Conservation (phyloP, 176 grass and related monocot species). For the Carex pumila region DNA sequence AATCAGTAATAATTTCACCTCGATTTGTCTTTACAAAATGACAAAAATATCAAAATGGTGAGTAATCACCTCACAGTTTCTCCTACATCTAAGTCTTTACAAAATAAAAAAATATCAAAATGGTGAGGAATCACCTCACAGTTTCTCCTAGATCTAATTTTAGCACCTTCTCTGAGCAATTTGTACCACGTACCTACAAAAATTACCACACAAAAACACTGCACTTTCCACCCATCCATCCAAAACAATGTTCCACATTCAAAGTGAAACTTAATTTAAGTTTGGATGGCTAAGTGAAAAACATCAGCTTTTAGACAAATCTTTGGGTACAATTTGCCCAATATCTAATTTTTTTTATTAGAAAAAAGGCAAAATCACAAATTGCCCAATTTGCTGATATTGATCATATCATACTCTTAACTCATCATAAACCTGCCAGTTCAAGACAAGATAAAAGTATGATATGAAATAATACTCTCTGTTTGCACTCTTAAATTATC, state of each 20-base stretch:
- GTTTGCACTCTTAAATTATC: constrained; percentile 9
- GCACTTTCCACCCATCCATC: not conserved
- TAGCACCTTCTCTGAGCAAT: constrained; percentile 23
- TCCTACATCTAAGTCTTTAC: constrained; percentile 23
- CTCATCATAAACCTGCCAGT: not conserved
- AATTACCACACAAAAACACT: not conserved
- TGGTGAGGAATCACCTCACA: constrained; percentile 25
- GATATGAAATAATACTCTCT: not conserved
- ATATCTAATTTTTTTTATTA: not conserved
- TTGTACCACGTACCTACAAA: not conserved
- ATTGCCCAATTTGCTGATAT: not conserved
- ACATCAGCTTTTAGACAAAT: not conserved
- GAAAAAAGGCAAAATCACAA: constrained; percentile 1
- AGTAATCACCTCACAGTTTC: constrained; percentile 15
- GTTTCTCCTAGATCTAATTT: constrained; percentile 22
- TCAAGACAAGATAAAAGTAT: not conserved
- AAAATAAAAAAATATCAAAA: constrained; percentile 26
- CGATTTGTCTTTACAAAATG: not conserved
- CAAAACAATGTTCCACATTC: not conserved
- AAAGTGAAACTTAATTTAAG: not conserved
- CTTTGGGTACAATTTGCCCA: not conserved
- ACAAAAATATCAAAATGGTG: constrained; percentile 32
- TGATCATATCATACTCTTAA: not conserved
- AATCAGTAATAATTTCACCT: not conserved
- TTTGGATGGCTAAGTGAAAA: constrained; percentile 5